Conservation (phyloP, 495 filamentous ascomycete species). For the Daldinia bambusicola region DNA sequence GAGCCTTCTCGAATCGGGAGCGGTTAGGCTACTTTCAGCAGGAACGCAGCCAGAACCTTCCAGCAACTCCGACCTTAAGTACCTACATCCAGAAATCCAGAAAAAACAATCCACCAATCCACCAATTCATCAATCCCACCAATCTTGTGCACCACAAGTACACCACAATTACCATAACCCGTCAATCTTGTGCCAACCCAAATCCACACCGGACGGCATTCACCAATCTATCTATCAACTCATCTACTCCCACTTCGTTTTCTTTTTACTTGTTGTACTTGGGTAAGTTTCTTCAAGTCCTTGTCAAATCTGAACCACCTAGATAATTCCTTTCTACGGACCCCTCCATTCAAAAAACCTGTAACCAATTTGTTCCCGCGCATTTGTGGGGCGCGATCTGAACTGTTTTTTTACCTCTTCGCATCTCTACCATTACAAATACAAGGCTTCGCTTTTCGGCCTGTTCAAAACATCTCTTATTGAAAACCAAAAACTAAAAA, state of each 20-base stretch:
- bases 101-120: constrained; percentile 8
- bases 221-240: constrained; percentile 22
- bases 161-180: constrained; percentile 3
- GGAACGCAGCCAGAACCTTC: constrained; percentile 46
- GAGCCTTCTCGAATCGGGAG: constrained; percentile 45
- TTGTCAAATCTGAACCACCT: background rate
- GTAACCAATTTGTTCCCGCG: constrained; percentile 26
- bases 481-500: background rate
- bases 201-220: constrained; percentile 1
- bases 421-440: constrained; percentile 5
- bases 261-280: constrained; percentile 11
- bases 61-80: constrained; percentile 35
- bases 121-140: constrained; percentile 17
- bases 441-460: constrained; percentile 27
- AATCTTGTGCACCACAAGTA: constrained; percentile 27
- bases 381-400: constrained; percentile 37
- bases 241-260: constrained; percentile 10
- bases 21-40: constrained; percentile 35
- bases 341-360: background rate
- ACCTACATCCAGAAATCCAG: constrained; percentile 18
- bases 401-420: constrained; percentile 38
- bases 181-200: constrained; percentile 13
- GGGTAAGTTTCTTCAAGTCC: constrained; percentile 24
- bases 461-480: constrained; percentile 3
- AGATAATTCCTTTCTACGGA: constrained; percentile 13